Evolutionary conservation across 371 early-diverging fungal species (phyloP), one percentile per base, ranked within the genome.

Genomic region (Dichotomocladium elegans): DNA sequence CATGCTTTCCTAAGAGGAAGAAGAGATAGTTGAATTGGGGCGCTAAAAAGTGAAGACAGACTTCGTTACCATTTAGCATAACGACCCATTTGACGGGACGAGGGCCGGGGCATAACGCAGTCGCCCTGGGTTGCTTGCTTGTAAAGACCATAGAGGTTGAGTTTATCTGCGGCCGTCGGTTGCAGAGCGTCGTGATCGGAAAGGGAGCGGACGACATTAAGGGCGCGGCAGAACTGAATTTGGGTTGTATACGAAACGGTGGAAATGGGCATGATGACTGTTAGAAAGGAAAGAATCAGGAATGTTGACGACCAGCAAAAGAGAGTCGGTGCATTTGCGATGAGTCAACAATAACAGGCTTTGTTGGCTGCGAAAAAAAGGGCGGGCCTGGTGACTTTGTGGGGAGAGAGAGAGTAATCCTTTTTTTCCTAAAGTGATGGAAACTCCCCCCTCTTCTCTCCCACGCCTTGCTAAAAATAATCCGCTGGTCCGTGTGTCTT

Each of bases 51-150:
- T 27, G 6, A 15, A 27, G 4, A 43, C 5, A 22, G n/a, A n/a
- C 8, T n/a, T 29, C 33, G 14, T 37, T 64, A 71, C 72, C 72
- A 71, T 56, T 71, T 68, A 24, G 68, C 68, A 52, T 63, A 60
- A 22, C 53, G 43, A 7, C 61, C 55, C 10, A 64, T 19, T 40
- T 60, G 45, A 3, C 50, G 54, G 31, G 64, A 55, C 11, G 64
- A 62, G 9, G 61, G 70, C 58, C 57, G 57, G 45, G 72, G 53
- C 11, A 79, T 72, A 30, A 57, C 57, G 72, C 83, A 82, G 53
- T 90, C 86, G 27, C 93, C 92, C 29, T 73, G 66, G 26, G 72
- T 81, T 9, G 78, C 81, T 61, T 93, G 92, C 76, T 93, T 92
- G 81, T 78, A 92, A 29, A 81, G 69, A 10, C 74, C 84, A 71